A percentile compares a stretch with the other conserved stretches of the same genome.
Evolutionary conservation across 108 stramenopile genomes (phyloP).

Genomic region (Discostella stelligeroides): DNA sequence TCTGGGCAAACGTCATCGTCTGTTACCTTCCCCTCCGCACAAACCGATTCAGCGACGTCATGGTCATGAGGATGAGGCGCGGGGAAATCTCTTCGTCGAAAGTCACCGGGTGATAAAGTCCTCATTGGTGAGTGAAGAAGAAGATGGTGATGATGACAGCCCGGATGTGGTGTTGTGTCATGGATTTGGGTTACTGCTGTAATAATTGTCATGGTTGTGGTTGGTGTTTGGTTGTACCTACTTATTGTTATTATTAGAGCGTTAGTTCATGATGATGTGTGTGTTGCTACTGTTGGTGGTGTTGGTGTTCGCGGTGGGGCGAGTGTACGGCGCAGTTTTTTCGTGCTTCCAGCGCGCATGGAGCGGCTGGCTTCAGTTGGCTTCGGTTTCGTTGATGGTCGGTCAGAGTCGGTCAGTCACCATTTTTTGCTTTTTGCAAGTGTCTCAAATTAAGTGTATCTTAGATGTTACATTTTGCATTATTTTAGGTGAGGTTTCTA

Average conservation of each 20-base stretch:
- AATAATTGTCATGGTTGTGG: constrained; percentile 76
- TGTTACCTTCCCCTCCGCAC: neutral
- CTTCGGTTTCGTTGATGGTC: no score
- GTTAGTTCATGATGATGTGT: neutral
- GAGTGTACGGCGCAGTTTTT: no score
- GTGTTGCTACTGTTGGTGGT: neutral
- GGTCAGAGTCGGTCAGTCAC: no score
- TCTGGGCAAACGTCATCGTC: constrained; percentile 47
- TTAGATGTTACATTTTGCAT: no score
- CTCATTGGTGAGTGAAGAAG: constrained; percentile 16
- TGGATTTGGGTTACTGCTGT: constrained; percentile 62
- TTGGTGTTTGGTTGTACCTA: no score
- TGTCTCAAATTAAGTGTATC: no score
- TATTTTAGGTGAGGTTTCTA: no score
- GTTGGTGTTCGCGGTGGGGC: no score
- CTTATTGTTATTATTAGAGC: no score
- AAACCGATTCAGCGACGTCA: neutral
- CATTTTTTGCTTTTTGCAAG: no score
- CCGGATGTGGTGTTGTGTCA: constrained; percentile 34
- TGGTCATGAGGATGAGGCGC: neutral
- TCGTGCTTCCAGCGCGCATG: no score
- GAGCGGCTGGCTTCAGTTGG: no score
- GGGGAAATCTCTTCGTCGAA: neutral
- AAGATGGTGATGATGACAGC: constrained; percentile 28
- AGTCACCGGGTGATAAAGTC: constrained; percentile 7